Conservation (phyloP, 495 filamentous ascomycete genomes). For the Penicillium turbatum region DNA sequence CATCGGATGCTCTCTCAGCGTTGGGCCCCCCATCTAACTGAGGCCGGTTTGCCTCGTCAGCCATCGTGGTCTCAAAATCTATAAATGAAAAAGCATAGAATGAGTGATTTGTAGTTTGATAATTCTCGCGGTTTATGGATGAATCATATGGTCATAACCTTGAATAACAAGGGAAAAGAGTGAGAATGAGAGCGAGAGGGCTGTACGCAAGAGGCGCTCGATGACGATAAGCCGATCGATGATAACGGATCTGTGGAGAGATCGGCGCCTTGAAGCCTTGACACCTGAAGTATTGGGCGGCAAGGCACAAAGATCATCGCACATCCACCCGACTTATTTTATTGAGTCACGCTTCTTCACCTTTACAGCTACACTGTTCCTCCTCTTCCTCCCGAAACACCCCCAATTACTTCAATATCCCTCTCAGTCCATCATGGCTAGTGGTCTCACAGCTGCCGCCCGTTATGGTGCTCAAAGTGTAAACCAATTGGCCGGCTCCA, state of each 20-base stretch:
- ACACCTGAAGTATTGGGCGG: conserved; percentile 5
- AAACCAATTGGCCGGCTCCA: conserved; percentile 32
- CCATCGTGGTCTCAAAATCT: conserved; percentile 27
- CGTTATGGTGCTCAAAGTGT: conserved; percentile 41
- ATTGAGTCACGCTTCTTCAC: conserved; percentile 21
- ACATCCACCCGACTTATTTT: conserved; percentile 10
- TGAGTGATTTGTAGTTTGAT: not conserved
- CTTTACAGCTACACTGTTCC: not conserved
- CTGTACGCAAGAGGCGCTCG: conserved; percentile 5
- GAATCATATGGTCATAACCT: not conserved
- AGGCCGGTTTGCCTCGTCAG: conserved; percentile 33
- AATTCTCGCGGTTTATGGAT: not conserved
- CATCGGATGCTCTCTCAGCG: not conserved
- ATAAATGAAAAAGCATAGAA: not conserved
- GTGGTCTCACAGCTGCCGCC: conserved; percentile 50
- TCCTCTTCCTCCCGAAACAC: conserved; percentile 9
- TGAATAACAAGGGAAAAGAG: not conserved
- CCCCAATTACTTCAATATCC: conserved; percentile 1
- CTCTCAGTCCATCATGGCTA: conserved; percentile 29
- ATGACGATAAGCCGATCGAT: conserved; percentile 26
- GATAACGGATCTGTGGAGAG: conserved; percentile 25
- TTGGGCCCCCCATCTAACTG: conserved; percentile 23
- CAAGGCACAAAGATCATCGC: conserved; percentile 7
- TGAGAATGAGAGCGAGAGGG: not conserved
- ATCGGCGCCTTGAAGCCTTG: conserved; percentile 2